Conservation (phyloP, 805 yeast species). For the Candida argentea region DNA sequence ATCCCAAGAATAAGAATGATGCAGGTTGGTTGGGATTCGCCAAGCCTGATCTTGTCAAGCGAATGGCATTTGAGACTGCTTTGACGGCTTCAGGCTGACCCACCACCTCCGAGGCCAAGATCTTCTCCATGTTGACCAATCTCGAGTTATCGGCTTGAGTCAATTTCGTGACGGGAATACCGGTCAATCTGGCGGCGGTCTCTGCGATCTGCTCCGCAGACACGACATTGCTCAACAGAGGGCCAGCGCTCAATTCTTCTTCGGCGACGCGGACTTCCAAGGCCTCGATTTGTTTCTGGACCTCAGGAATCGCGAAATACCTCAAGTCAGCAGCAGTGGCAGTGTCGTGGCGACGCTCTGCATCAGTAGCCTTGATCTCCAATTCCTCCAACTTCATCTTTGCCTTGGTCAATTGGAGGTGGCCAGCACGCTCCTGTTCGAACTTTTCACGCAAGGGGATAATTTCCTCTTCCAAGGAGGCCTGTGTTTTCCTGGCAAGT, state of each 20-base stretch:
- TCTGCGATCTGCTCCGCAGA: slow-evolving; percentile 87
- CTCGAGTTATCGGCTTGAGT: slow-evolving; percentile 93
- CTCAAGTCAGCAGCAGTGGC: slow-evolving; percentile 92
- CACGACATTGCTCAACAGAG: slow-evolving; percentile 80
- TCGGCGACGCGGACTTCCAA: slow-evolving; percentile 72
- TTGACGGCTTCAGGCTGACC: slow-evolving; percentile 95
- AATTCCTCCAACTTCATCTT: slow-evolving; percentile 88
- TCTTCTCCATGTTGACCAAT: slow-evolving; percentile 90
- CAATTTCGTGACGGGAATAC: slow-evolving; percentile 90
- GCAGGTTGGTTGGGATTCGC: slow-evolving; percentile 97
- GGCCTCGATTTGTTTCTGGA: slow-evolving; percentile 62
- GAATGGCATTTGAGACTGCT: slow-evolving; percentile 91
- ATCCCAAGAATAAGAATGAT: slow-evolving; percentile 86
- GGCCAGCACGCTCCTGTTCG: slow-evolving; percentile 80
- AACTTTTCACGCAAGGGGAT: slow-evolving; percentile 80
- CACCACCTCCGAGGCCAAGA: slow-evolving; percentile 71
- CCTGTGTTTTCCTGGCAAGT: slow-evolving; percentile 69
- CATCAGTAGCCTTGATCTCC: slow-evolving; percentile 87
- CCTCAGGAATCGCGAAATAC: slow-evolving; percentile 95
- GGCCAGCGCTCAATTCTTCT: slow-evolving; percentile 53
- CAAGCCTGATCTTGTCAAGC: slow-evolving; percentile 88
- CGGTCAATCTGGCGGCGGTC: slow-evolving; percentile 93
- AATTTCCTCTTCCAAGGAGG: slow-evolving; percentile 75
- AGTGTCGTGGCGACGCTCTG: slow-evolving; percentile 93
- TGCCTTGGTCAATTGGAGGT: slow-evolving; percentile 80